Percentiles rank a stretch among this genome's conserved stretches.
phyloP scores from a whole-genome alignment of 768 basidiomycete genomes.

The Boletus tylopilopsis region DNA sequence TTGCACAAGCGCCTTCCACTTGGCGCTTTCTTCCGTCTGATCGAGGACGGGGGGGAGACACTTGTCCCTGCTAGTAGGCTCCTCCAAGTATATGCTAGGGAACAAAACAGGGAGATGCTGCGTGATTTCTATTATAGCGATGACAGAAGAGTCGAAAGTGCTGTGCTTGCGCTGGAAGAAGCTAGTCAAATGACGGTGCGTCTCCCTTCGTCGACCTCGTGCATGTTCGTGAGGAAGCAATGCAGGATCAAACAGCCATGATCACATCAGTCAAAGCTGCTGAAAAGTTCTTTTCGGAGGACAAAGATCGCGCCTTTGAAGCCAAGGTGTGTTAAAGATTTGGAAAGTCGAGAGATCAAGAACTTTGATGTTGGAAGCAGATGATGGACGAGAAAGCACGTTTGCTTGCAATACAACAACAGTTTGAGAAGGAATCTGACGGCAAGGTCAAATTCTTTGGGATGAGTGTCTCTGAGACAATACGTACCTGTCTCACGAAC shows the following conservation, averaged over 20 bases:
- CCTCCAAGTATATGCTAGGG: constrained; percentile 85
- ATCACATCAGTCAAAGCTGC: constrained; percentile 74
- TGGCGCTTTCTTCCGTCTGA: constrained; percentile 90
- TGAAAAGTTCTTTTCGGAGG: constrained; percentile 92
- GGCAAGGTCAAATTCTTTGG: constrained; percentile 81
- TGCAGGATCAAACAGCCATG: constrained; percentile 69
- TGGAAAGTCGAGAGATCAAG: too few relatives aligned
- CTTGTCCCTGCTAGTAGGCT: constrained; percentile 74
- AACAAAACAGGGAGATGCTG: constrained; percentile 88
- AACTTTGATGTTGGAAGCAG: constrained; percentile 37
- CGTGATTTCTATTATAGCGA: constrained; percentile 98
- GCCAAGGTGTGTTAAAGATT: constrained; percentile 59
- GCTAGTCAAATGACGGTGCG: constrained; percentile 62
- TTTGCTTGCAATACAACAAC: constrained; percentile 77
- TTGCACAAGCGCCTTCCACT: constrained; percentile 78
- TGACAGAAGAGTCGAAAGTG: constrained; percentile 91
- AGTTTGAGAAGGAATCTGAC: constrained; percentile 81
- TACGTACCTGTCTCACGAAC: constrained; percentile 71
- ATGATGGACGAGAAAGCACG: constrained; percentile 86
- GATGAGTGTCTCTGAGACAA: constrained; percentile 82
- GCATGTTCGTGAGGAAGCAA: not conserved
- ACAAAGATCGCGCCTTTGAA: constrained; percentile 89
- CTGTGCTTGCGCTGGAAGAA: constrained; percentile 84
- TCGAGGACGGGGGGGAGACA: constrained; percentile 82
- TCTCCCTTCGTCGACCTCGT: not conserved